Evolutionary conservation across 2,329 filamentous ascomycete genomes (phyloP).

Genomic region (Talaromyces funiculosus): DNA sequence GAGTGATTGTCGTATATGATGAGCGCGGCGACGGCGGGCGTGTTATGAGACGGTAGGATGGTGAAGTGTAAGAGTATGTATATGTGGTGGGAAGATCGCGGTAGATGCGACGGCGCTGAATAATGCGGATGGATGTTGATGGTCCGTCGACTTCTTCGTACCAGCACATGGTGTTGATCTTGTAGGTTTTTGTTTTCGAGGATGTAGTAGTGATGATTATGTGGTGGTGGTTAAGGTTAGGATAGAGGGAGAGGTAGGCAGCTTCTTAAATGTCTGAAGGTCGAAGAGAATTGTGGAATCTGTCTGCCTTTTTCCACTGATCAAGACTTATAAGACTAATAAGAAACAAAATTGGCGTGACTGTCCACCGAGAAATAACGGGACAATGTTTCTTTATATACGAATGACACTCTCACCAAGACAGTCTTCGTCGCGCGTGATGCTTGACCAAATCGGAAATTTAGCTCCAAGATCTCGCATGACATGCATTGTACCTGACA

Average conservation of each 20-base stretch:
- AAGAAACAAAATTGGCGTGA: background rate
- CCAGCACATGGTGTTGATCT: conserved; percentile 10
- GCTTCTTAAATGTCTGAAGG: background rate
- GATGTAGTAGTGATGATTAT: background rate
- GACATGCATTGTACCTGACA: conserved; percentile 7
- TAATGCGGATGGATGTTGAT: conserved; percentile 5
- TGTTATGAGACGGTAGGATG: background rate
- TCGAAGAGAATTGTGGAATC: background rate
- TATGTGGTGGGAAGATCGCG: background rate
- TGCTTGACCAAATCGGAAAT: background rate
- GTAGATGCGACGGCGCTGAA: conserved; percentile 11
- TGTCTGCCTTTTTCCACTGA: background rate
- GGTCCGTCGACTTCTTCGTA: conserved; percentile 4
- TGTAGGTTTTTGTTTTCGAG: background rate
- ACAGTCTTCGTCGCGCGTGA: background rate
- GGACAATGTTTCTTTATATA: background rate
- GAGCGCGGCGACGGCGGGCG: background rate
- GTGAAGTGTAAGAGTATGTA: background rate
- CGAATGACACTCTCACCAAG: background rate
- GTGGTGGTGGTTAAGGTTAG: background rate
- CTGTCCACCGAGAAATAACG: background rate
- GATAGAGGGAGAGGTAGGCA: background rate
- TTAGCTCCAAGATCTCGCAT: background rate
- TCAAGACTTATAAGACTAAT: no score
- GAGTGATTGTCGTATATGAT: conserved; percentile 13